Evolutionary conservation across 495 filamentous ascomycete genomes (phyloP).

Genomic region (Aspergillus cristatus): DNA sequence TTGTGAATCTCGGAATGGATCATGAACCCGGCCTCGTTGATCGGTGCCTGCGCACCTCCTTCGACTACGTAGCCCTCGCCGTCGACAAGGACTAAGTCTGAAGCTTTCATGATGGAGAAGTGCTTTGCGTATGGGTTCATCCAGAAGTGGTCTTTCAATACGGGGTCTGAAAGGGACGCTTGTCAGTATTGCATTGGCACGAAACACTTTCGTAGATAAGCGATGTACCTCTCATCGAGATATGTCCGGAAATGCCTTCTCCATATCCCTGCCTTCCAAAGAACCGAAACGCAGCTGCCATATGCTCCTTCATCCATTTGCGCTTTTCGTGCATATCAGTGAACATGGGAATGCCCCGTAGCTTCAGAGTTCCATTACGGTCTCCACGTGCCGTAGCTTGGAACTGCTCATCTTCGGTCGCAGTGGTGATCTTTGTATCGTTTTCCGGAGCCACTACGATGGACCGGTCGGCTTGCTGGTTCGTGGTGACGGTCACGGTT

Average conservation of each 20-base stretch:
- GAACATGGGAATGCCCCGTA: constrained; percentile 50
- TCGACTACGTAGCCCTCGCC: constrained; percentile 39
- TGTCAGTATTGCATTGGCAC: too few species aligned
- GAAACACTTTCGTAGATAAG: neutral
- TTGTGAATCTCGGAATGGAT: constrained; percentile 52
- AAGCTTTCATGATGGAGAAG: constrained; percentile 43
- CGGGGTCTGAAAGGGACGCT: constrained; percentile 43
- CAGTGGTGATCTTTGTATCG: constrained; percentile 12
- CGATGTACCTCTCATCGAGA: constrained; percentile 37
- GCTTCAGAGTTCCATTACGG: constrained; percentile 34
- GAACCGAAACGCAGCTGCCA: constrained; percentile 63
- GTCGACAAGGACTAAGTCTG: constrained; percentile 43
- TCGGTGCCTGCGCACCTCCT: constrained; percentile 39
- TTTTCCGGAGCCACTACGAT: constrained; percentile 15
- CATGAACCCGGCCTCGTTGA: constrained; percentile 61
- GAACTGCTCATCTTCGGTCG: constrained; percentile 14
- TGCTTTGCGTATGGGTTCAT: constrained; percentile 56
- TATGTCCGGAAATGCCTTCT: constrained; percentile 61
- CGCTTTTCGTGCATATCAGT: constrained; percentile 50
- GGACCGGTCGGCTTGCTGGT: constrained; percentile 9
- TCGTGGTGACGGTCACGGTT: constrained; percentile 6
- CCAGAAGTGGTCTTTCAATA: constrained; percentile 54
- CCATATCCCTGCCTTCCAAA: constrained; percentile 63
- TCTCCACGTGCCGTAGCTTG: constrained; percentile 33
- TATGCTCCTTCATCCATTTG: constrained; percentile 60